Base-by-base conservation (phyloP, 148 eudicot species). In the Fagopyrum tataricum region DNA sequence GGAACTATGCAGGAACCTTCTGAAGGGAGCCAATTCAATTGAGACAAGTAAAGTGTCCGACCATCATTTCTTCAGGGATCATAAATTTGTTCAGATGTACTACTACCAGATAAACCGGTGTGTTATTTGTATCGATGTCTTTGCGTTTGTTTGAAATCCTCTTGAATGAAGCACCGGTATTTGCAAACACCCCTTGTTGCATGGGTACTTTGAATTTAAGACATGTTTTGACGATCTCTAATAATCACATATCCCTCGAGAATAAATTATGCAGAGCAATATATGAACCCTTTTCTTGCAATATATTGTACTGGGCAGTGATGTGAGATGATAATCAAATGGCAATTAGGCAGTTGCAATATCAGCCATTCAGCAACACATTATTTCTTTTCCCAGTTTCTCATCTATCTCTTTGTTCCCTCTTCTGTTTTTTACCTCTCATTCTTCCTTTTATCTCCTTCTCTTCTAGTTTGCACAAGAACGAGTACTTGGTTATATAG, bases 1-100 rank as follows among this genome's bases (percentile, higher is more conserved):
- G 44, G 18, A 39, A 10, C 44, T 37, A 31, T 64, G 69, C 69
- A 64, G 69, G 69, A 64, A 64, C 43, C 44, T 64, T 64, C 69
- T 64, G 42, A 15, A 39, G 43, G 42, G 69, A 64, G 43, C 43
- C 42, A 62, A n/a, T 31, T 20, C 42, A 62, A n/a, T 31, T 20
- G 68, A 64, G 42, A 64, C 69, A 64, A 64, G 39, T 64, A 26
- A 64, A 64, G 44, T 64, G 13, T 39, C 69, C 15, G 69, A 2
- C 20, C 44, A 64, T 39, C 69, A 37, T 64, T 64, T 64, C 44
- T 37, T 31, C 9, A 2, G 20, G 43, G 21, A 64, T 64, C 17
- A 14, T 64, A 64, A 37, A 64, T 39, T 31, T 39, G 69, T 13
- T 64, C 44, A 37, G 69, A 64, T 64, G 41, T 61, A 24, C n/a